phyloP scores from a whole-genome alignment of 148 eudicot genomes.

The Vaccinium macrocarpon region DNA sequence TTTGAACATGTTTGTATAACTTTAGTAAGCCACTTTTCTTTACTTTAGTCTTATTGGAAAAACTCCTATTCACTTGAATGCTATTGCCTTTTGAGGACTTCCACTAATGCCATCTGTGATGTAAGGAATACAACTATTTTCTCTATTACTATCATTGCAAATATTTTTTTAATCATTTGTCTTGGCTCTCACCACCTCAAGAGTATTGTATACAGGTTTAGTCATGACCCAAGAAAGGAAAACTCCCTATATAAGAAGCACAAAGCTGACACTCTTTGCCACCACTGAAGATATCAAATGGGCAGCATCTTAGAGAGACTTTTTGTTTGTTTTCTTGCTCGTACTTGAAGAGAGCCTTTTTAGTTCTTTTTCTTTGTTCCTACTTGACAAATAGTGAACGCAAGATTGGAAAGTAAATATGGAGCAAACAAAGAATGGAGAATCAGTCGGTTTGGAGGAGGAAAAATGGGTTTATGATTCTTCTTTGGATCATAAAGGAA shows the following conservation, averaged over 20 bases:
- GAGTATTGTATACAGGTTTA: neutral
- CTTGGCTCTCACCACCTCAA: neutral
- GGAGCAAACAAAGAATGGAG: constrained; percentile 24
- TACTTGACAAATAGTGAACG: neutral
- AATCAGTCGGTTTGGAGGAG: constrained; percentile 24
- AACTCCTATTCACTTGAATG: neutral
- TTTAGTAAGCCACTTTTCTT: neutral
- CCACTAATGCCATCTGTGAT: neutral
- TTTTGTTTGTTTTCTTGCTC: neutral
- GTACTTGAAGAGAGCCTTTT: neutral
- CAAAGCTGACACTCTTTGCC: constrained; percentile 12
- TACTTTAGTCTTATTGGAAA: neutral
- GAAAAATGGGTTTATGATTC: constrained; percentile 72
- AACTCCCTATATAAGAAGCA: constrained; percentile 22
- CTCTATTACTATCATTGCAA: neutral
- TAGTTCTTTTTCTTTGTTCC: neutral
- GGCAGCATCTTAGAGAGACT: neutral
- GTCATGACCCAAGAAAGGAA: neutral
- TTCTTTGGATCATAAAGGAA: constrained; percentile 66
- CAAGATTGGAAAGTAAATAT: constrained; percentile 11
- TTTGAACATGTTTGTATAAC: neutral
- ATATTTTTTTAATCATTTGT: neutral
- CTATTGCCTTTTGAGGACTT: constrained; percentile 10
- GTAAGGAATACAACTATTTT: neutral
- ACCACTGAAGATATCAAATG: neutral